Percentiles rank a stretch among this genome's conserved stretches.
Evolutionary conservation across 495 filamentous ascomycete species (phyloP).

Genomic region (Aspergillus steynii): DNA sequence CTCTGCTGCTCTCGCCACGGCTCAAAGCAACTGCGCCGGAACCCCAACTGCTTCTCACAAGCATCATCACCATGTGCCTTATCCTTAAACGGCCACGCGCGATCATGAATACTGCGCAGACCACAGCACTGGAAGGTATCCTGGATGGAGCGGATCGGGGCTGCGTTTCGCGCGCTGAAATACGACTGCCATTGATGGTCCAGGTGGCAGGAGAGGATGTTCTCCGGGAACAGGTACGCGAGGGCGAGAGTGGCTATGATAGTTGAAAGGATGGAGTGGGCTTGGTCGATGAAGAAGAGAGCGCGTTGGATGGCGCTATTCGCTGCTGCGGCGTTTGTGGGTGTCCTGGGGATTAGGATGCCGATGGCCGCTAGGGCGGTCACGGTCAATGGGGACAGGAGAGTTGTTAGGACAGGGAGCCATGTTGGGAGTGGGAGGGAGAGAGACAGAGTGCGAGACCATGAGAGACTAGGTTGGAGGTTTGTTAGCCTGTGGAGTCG

Average conservation of each 20-base stretch:
- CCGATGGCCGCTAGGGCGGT: conserved; percentile 12
- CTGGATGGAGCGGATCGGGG: conserved; percentile 60
- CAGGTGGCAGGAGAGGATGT: conserved; percentile 50
- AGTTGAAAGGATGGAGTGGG: conserved; percentile 50
- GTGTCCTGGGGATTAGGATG: conserved; percentile 8
- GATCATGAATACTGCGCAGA: conserved; percentile 53
- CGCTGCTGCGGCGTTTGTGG: conserved; percentile 5
- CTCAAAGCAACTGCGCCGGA: conserved; percentile 27
- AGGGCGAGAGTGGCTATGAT: conserved; percentile 57
- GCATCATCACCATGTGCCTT: conserved; percentile 28
- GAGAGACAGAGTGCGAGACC: conserved; percentile 25
- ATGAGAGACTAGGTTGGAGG: conserved; percentile 13
- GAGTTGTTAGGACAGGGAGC: conserved; percentile 27
- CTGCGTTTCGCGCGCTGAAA: conserved; percentile 47
- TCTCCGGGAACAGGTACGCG: conserved; percentile 51
- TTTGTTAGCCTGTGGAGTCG: conserved; percentile 6
- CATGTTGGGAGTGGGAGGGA: conserved; percentile 30
- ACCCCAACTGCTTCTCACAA: conserved; percentile 31
- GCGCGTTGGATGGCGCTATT: background rate
- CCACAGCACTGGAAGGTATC: conserved; percentile 68
- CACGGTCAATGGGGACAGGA: conserved; percentile 16
- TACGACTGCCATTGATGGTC: conserved; percentile 53
- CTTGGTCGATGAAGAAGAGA: conserved; percentile 19
- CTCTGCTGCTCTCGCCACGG: conserved; percentile 28
- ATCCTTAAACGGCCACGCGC: conserved; percentile 58